Conservation (phyloP, 768 basidiomycete species). For the Suillus americanus region DNA sequence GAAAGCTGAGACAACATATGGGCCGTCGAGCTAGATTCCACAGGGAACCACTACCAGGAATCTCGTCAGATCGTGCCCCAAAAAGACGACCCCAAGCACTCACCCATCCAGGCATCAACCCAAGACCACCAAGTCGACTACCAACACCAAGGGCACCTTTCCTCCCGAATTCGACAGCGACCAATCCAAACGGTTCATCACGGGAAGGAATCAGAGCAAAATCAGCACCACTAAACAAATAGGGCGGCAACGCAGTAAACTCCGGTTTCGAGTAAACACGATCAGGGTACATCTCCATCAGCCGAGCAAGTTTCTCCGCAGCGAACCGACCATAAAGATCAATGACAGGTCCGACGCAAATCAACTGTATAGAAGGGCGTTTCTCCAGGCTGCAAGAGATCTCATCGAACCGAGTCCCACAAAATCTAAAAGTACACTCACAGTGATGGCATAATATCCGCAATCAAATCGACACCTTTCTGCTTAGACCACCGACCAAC, state of each 20-base stretch:
- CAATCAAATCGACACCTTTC: constrained; percentile 96
- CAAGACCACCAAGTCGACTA: constrained; percentile 89
- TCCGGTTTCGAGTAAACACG: constrained; percentile 96
- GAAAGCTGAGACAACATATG: constrained; percentile 95
- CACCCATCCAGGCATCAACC: constrained; percentile 98
- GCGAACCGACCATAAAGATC: constrained; percentile 95
- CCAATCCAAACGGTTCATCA: constrained; percentile 94
- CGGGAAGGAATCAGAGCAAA: constrained; percentile 95
- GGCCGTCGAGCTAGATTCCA: constrained; percentile 87
- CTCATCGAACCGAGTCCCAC: neutral
- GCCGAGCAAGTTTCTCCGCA: constrained; percentile 86
- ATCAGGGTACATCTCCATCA: constrained; percentile 95
- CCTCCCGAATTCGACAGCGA: constrained; percentile 94
- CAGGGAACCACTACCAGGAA: constrained; percentile 83
- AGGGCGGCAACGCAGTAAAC: constrained; percentile 91
- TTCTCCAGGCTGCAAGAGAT: constrained; percentile 67
- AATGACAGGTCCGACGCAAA: constrained; percentile 92
- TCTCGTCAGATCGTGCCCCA: constrained; percentile 1
- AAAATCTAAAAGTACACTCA: constrained; percentile 39
- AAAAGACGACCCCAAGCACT: constrained; percentile 26
- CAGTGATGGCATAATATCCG: constrained; percentile 91
- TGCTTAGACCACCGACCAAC: constrained; percentile 99
- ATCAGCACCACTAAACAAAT: constrained; percentile 92
- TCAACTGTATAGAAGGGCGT: constrained; percentile 80
- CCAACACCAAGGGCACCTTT: constrained; percentile 97